Evolutionary conservation across 257 asterid genomes (phyloP), one percentile per base, ranked within the genome.

Genomic region (Jacaranda mimosifolia): DNA sequence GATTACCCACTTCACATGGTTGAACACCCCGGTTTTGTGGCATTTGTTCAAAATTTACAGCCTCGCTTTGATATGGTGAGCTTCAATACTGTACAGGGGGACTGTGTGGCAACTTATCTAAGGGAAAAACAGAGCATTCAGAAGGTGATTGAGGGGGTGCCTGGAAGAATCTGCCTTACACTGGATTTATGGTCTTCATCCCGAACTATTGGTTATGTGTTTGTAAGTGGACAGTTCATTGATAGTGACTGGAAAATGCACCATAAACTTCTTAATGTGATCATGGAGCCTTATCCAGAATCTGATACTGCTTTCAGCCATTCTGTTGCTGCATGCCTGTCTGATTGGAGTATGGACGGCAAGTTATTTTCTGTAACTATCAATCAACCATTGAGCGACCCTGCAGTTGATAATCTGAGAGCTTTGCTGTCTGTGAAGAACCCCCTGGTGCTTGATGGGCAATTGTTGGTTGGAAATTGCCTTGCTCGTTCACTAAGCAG

Each of bases 1-100:
- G 99, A 96, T 14, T 96, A 93, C 83, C 98, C 98, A 2, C 97
- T 93, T 42, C 97, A 93, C 91, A 96, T 96, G 82, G 98, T 93
- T 12, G 97, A 96, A 79, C 98, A 96, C 77, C 97, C 97, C 4
- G 99, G 98, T 59, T 96, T 96, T 78, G 80, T 91, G 72, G 88
- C 97, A 9, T 96, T 96, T 77, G 89, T 89, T 78, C 99, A 84
- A 83, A 91, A 82, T 78, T 86, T 96, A 21, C 99, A 96, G 86
- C 99, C 98, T 65, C 91, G 93, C 7, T 96, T 96, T 58, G 97
- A 96, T 73, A 93, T 90, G 98, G 92, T 91, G 84, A 93, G 97
- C 87, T 96, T 93, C 79, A 89, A 93, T 72, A 88, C 97, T 1
- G 94, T 96, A 21, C 98, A 96, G 74, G 98, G 97, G 26, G 99